These are phyloP conservation scores for Herpotrichia juniperi DNA, from an alignment of 2,329 filamentous ascomycete genomes.

Conservation along the genomic window DNA sequence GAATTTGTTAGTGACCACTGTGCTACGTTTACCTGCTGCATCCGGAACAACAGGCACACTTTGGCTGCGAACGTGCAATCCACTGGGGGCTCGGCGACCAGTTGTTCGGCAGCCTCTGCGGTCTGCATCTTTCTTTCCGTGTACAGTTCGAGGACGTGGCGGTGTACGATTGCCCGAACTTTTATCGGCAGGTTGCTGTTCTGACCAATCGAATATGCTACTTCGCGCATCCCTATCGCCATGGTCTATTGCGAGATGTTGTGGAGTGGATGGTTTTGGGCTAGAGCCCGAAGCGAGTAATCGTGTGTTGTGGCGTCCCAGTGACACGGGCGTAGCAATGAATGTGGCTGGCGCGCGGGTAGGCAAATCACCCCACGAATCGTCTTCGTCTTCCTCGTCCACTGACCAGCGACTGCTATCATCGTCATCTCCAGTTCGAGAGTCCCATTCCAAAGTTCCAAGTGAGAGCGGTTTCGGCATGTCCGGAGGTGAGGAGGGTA, in stretches of 20 bases:
- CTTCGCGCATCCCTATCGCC: constrained; percentile 58
- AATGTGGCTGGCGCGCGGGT: constrained; percentile 37
- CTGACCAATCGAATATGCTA: constrained; percentile 80
- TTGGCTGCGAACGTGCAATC: constrained; percentile 77
- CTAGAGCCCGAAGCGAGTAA: constrained; percentile 36
- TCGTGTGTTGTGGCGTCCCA: constrained; percentile 39
- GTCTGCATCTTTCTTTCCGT: constrained; percentile 76
- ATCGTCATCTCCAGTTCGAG: constrained; percentile 44
- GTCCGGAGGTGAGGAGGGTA: constrained; percentile 53
- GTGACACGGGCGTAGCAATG: constrained; percentile 36
- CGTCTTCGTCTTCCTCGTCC: constrained; percentile 45
- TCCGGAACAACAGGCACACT: constrained; percentile 77
- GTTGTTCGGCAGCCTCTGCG: constrained; percentile 71
- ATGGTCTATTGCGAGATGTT: constrained; percentile 42
- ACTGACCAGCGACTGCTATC: constrained; percentile 50
- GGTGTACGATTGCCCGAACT: constrained; percentile 62
- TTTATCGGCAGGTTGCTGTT: constrained; percentile 68
- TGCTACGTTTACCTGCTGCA: constrained; percentile 57
- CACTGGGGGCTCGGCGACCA: constrained; percentile 70
- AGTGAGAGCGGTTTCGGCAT: constrained; percentile 50
- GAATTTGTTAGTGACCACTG: constrained; percentile 70
- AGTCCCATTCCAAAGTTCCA: constrained; percentile 49
- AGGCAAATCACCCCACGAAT: constrained; percentile 47
- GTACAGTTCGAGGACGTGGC: constrained; percentile 74
- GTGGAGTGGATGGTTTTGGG: constrained; percentile 46